Evolutionary conservation across 352 stramenopile genomes (phyloP).

Genomic region (Pythium myriotylum): DNA sequence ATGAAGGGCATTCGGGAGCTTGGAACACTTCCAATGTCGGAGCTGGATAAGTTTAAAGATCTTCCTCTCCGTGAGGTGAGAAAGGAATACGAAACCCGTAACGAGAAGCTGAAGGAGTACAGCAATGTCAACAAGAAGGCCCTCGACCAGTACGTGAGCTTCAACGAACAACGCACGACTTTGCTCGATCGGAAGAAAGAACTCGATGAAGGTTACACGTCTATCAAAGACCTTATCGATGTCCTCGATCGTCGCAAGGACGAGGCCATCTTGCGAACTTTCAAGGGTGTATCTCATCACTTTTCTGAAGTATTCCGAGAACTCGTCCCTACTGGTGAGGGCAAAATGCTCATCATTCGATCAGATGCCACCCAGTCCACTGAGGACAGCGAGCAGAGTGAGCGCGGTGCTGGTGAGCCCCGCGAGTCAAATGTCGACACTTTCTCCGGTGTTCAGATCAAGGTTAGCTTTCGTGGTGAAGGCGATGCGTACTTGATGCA

Average conservation of each 20-base stretch:
- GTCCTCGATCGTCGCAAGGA: slow-evolving; percentile 96
- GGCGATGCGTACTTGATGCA: slow-evolving; percentile 98
- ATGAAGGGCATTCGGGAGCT: slow-evolving; percentile 97
- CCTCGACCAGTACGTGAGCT: slow-evolving; percentile 99
- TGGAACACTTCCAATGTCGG: slow-evolving; percentile 93
- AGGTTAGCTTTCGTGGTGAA: slow-evolving; percentile 96
- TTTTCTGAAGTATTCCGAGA: slow-evolving; percentile 99
- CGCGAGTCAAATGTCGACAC: slow-evolving; percentile 78
- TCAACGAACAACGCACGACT: slow-evolving; percentile 91
- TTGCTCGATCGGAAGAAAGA: slow-evolving; percentile 96
- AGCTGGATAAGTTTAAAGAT: slow-evolving; percentile 92
- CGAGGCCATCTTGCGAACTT: slow-evolving; percentile 99
- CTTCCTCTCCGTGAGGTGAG: slow-evolving; percentile 92
- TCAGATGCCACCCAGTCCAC: slow-evolving; percentile 57
- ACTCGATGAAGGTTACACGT: slow-evolving; percentile 93
- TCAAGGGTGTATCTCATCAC: slow-evolving; percentile 97
- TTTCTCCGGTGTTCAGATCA: slow-evolving; percentile 98
- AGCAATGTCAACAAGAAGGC: slow-evolving; percentile 99
- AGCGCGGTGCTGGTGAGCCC: slow-evolving; percentile 10
- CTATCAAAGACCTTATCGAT: slow-evolving; percentile 89
- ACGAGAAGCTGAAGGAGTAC: slow-evolving; percentile 97
- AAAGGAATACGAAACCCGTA: slow-evolving; percentile 93
- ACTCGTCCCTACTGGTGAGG: slow-evolving; percentile 96
- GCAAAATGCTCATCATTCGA: slow-evolving; percentile 96
- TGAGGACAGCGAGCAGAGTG: slow-evolving; percentile 4